Evolutionary conservation across 441 rosid species (phyloP).

Genomic region (Sinapis alba): DNA sequence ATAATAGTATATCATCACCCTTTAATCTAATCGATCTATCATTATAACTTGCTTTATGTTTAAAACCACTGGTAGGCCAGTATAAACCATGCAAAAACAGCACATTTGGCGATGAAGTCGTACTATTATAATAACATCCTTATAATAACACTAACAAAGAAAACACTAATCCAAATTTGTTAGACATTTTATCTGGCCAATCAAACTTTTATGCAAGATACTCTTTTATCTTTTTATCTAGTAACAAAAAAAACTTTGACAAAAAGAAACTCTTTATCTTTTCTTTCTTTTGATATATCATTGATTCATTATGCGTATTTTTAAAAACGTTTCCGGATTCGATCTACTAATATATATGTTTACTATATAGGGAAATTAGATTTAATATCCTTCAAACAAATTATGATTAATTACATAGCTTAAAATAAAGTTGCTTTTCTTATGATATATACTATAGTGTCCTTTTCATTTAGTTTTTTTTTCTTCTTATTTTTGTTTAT

Average conservation of each 20-base stretch:
- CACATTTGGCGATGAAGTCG: neutral
- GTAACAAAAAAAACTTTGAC: too few species aligned
- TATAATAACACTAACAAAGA: neutral
- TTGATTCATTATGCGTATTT: too few species aligned
- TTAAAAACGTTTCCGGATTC: neutral
- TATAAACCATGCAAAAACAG: neutral
- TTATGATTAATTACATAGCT: too few species aligned
- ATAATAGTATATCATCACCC: neutral
- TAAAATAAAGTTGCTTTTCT: too few species aligned
- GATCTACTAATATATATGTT: too few species aligned
- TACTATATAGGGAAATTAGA: too few species aligned
- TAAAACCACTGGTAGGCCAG: neutral
- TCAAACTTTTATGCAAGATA: neutral
- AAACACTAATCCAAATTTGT: neutral
- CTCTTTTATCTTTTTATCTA: neutral
- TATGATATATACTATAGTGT: too few species aligned
- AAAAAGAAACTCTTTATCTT: neutral
- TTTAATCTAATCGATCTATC: neutral
- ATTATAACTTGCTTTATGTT: neutral
- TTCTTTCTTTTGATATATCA: too few species aligned
- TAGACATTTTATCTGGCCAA: neutral
- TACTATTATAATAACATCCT: neutral
- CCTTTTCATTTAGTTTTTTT: too few species aligned
- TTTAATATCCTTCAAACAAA: too few species aligned
- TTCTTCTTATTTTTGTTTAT: too few species aligned